Evolutionary conservation across 164 flowering plant genomes (phyloP).

Genomic region (Saururus chinensis): DNA sequence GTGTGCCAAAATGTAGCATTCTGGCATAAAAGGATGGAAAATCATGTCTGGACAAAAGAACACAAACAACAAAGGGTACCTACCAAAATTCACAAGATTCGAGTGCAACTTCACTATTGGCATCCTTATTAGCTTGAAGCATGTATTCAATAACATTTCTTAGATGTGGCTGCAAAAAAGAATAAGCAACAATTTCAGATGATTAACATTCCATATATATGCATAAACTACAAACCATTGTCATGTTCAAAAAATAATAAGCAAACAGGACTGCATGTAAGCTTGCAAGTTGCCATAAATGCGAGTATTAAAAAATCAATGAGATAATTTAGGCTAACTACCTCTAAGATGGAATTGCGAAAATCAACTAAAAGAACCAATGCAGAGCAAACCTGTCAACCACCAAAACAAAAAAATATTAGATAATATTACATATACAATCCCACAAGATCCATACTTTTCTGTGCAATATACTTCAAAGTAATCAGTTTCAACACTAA

Average conservation of each 20-base stretch:
- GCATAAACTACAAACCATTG: too few relatives aligned
- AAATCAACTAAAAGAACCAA: conserved; percentile 91
- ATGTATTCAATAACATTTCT: conserved; percentile 84
- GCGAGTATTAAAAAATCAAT: neutral
- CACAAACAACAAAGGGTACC: neutral
- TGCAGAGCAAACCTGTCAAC: conserved; percentile 82
- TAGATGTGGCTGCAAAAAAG: conserved; percentile 67
- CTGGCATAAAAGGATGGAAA: too few relatives aligned
- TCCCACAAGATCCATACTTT: neutral
- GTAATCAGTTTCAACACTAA: neutral
- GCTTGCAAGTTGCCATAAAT: neutral
- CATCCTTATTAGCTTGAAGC: conserved; percentile 86
- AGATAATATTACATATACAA: neutral
- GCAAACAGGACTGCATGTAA: neutral
- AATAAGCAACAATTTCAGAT: conserved; percentile 2
- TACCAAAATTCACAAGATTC: conserved; percentile 99
- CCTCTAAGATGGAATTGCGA: conserved; percentile 80
- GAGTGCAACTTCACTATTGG: conserved; percentile 90
- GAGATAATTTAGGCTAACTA: conserved; percentile 11
- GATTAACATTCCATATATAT: too few relatives aligned
- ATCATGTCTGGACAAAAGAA: neutral
- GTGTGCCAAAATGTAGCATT: too few relatives aligned
- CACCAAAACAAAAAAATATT: neutral
- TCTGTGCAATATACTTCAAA: neutral
- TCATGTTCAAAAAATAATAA: neutral